Base-by-base conservation (phyloP, 768 basidiomycete genomes). In the Pleurotus salmoneostramineus region DNA sequence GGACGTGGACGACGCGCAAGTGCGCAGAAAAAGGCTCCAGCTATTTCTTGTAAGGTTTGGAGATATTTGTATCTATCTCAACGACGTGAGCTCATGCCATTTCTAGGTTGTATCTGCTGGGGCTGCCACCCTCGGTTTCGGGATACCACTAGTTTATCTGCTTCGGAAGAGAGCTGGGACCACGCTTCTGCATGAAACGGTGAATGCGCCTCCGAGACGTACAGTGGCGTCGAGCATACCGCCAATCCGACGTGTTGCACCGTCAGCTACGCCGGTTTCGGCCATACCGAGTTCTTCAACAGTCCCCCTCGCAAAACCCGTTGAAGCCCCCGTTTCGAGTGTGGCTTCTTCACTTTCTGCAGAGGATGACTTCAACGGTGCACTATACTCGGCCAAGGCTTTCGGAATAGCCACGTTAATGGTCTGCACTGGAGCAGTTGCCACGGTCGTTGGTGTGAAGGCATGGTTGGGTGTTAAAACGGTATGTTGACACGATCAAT, bases 401-500 rank as follows among this genome's bases (percentile, higher is more conserved):
- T 83, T 91, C 42, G 73, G 78, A 2, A 77, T 89, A 43, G 87
- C 89, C 3, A 90, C 89, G 0, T 64, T 79, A 7, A 64, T 87
- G 35, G 88, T 89, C 27, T 63, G 77, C 0, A 68, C 76, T 3
- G 73, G 79, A 27, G 86, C 80, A 0, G 67, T 74, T 4, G 71
- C 67, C 0, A 67, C 81, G 4, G 70, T 83, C 2, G 77, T 73
- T 63, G 77, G 79, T 1, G 74, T 88, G 32, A 80, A 83, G 68
- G 66, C 71, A 10, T 72, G 73, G 46, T 67, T 88, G 54, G 83
- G 81, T 34, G 81, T 88, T 1, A 65, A 77, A 62, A 74, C 84
- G 62, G 88, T 89, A 60, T 58, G 83, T 74, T 11, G 45, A 58
- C 44, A 56, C 36, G 27, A 60, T 48, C 46, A 31, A 17, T 59